Evolutionary conservation across 2,329 filamentous ascomycete genomes (phyloP).

Genomic region (Arthrinium phaeospermum): DNA sequence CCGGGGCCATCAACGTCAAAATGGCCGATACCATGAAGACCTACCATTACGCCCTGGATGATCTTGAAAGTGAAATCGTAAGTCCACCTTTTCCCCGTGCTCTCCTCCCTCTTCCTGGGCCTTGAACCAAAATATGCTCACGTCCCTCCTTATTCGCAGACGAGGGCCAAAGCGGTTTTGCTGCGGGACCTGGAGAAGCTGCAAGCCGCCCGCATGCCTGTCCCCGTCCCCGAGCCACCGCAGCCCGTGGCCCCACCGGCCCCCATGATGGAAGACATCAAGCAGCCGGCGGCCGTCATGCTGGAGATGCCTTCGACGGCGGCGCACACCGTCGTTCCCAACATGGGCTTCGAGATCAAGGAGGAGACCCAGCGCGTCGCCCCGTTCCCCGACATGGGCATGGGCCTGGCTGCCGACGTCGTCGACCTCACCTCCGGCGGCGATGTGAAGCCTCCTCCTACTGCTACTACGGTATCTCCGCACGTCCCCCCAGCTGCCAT

Average conservation of each 20-base stretch:
- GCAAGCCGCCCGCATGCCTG: constrained; percentile 37
- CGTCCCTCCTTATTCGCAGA: constrained; percentile 36
- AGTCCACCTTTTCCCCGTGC: constrained; percentile 28
- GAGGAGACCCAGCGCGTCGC: constrained; percentile 53
- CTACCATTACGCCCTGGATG: constrained; percentile 61
- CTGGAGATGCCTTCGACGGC: constrained; percentile 43
- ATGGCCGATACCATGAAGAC: constrained; percentile 52
- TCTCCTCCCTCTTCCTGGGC: background rate
- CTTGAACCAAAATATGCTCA: background rate
- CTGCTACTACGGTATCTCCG: background rate
- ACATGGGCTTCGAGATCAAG: constrained; percentile 39
- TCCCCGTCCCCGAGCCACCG: constrained; percentile 22
- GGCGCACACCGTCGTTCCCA: constrained; percentile 36
- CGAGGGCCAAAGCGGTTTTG: constrained; percentile 60
- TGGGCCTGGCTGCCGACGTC: constrained; percentile 46
- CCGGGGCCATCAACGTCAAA: constrained; percentile 45
- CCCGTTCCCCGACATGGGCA: constrained; percentile 63
- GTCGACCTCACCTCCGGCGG: constrained; percentile 35
- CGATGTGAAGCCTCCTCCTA: constrained; percentile 27
- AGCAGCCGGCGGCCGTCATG: constrained; percentile 36
- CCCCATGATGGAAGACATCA: constrained; percentile 28
- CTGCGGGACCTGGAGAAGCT: constrained; percentile 57
- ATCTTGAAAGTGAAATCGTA: constrained; percentile 64
- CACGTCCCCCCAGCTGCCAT: background rate
- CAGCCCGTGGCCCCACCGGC: constrained; percentile 25